Percentiles rank a stretch among this genome's conserved stretches.
phyloP scores from a whole-genome alignment of 2,329 filamentous ascomycete species.

The Botrytis medusae region DNA sequence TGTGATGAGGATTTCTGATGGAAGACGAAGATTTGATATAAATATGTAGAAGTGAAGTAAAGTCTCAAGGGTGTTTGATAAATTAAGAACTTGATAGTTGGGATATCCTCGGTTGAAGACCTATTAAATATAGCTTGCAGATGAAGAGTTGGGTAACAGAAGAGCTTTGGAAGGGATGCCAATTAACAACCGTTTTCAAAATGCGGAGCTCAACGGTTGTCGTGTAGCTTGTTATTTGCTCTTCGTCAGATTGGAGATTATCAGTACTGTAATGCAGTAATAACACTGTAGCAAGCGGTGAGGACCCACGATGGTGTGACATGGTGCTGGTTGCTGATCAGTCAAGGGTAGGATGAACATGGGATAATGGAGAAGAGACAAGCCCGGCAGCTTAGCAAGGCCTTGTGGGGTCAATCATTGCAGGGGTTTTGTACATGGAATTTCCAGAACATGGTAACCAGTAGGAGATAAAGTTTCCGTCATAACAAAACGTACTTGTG shows the following conservation, averaged over 20 bases:
- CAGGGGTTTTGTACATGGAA: slow-evolving; percentile 16
- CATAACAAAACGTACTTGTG: slow-evolving; percentile 4
- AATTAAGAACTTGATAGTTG: slow-evolving; percentile 3
- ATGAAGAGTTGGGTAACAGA: slow-evolving; percentile 7
- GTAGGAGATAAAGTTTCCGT: slow-evolving; percentile 16
- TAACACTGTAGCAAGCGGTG: slow-evolving; percentile 19
- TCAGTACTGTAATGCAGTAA: slow-evolving; percentile 21
- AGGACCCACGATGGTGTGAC: slow-evolving; percentile 19
- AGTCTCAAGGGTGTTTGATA: not conserved
- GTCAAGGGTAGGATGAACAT: slow-evolving; percentile 17
- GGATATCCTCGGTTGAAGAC: not conserved
- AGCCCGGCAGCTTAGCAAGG: slow-evolving; percentile 12
- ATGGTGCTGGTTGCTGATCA: slow-evolving; percentile 20
- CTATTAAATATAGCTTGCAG: slow-evolving; percentile 5
- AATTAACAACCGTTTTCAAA: slow-evolving; percentile 17
- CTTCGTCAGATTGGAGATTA: slow-evolving; percentile 16
- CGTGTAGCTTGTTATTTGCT: slow-evolving; percentile 9
- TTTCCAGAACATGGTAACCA: slow-evolving; percentile 16
- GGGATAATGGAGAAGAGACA: slow-evolving; percentile 8
- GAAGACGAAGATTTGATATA: slow-evolving; percentile 19
- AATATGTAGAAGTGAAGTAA: slow-evolving; percentile 8
- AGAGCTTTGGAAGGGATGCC: slow-evolving; percentile 10
- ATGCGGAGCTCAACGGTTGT: slow-evolving; percentile 23
- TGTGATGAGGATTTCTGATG: slow-evolving; percentile 2
- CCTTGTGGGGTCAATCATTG: slow-evolving; percentile 11